phyloP scores from a whole-genome alignment of 2,329 filamentous ascomycete species.

The Aspergillus oerlinghausenensis region DNA sequence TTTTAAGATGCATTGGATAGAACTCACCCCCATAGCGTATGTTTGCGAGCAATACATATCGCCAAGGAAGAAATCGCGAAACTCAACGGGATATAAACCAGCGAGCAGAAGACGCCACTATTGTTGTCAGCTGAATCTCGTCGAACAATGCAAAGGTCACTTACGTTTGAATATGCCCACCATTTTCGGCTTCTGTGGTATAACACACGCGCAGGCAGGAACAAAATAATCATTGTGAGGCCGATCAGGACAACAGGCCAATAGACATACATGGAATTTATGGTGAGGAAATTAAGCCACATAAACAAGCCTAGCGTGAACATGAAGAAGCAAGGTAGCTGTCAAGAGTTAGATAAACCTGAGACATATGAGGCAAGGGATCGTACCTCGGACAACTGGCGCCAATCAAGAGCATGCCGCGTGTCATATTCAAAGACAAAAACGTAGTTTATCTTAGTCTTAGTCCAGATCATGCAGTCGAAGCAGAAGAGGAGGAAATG shows the following conservation, averaged over 20 bases:
- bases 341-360: constrained; percentile 13
- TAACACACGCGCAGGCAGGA: constrained; percentile 69
- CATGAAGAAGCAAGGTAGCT: constrained; percentile 79
- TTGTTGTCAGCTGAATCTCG: constrained; percentile 11
- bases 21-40: constrained; percentile 75
- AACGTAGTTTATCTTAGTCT: constrained; percentile 85
- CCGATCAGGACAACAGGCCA: constrained; percentile 78
- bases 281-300: constrained; percentile 83
- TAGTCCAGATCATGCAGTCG: constrained; percentile 77
- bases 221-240: constrained; percentile 62
- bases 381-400: constrained; percentile 68
- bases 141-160: constrained; percentile 28
- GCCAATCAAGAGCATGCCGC: constrained; percentile 82
- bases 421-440: constrained; percentile 97
- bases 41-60: constrained; percentile 97
- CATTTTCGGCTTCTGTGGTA: constrained; percentile 75
- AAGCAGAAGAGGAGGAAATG: constrained; percentile 81
- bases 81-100: constrained; percentile 88
- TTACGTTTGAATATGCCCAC: constrained; percentile 83
- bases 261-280: constrained; percentile 69
- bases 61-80: constrained; percentile 93
- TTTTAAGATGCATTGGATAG: not conserved
- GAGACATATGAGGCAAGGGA: not conserved
- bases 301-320: constrained; percentile 71
- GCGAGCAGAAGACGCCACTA: constrained; percentile 82